phyloP scores from a whole-genome alignment of 208 protist species.

The Acanthamoeba sp. region DNA sequence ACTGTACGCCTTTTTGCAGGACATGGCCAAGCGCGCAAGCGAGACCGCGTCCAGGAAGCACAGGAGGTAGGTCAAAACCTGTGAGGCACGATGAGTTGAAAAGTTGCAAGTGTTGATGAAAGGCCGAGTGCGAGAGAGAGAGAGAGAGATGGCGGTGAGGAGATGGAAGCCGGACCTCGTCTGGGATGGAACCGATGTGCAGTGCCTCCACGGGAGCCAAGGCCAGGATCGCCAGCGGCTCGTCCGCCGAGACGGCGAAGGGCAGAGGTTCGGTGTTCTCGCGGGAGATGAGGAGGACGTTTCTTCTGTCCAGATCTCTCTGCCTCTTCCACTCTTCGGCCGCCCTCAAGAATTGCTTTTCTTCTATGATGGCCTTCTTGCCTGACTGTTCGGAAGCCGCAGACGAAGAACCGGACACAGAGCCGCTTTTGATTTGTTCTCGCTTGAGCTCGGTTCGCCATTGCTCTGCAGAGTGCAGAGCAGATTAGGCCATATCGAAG shows the following conservation, averaged over 20 bases:
- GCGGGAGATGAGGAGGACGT: neutral
- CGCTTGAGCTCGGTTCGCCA: slow-evolving; percentile 7
- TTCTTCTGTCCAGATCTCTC: neutral
- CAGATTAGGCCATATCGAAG: neutral
- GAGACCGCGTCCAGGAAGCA: slow-evolving; percentile 22
- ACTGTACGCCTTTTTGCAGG: slow-evolving; percentile 28
- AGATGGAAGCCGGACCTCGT: neutral
- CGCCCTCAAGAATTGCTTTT: slow-evolving; percentile 1
- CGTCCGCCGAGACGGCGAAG: neutral
- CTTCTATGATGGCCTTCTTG: too few relatives aligned
- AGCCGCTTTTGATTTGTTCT: neutral
- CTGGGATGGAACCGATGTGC: neutral
- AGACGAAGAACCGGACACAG: neutral
- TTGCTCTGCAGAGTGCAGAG: neutral
- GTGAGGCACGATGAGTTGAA: too few relatives aligned
- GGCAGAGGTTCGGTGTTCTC: neutral
- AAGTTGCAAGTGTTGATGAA: neutral
- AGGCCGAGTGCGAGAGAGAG: neutral
- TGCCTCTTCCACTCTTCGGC: slow-evolving; percentile 18
- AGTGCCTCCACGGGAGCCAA: neutral
- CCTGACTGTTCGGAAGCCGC: neutral
- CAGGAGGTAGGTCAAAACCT: neutral
- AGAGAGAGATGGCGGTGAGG: neutral
- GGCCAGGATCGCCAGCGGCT: neutral
- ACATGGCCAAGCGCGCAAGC: neutral